Evolutionary conservation across 257 asterid species (phyloP).

Genomic region (Solanum sparsipilum): DNA sequence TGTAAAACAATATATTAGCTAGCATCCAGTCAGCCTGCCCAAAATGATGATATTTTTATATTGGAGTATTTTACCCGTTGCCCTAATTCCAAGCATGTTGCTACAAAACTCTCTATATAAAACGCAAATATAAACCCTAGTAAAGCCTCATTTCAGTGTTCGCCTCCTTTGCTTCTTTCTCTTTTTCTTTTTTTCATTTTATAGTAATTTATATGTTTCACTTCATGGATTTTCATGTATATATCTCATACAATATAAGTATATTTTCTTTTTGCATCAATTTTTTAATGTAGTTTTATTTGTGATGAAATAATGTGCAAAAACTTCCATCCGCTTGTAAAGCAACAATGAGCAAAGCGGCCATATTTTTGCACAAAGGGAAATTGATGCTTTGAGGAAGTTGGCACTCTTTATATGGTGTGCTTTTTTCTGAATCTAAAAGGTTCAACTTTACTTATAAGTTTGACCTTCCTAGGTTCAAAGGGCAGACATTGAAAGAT

Average conservation of each 20-base stretch:
- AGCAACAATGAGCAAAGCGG: constrained; percentile 6
- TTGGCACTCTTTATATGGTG: not conserved
- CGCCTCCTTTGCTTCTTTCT: not conserved
- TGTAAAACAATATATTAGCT: not conserved
- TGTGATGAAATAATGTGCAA: not conserved
- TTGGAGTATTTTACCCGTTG: not conserved
- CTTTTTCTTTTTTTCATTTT: not conserved
- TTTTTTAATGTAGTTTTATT: not conserved
- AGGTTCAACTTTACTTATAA: not conserved
- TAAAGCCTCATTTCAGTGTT: not conserved
- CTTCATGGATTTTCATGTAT: not conserved
- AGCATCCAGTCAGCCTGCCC: not conserved
- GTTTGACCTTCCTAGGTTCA: not conserved
- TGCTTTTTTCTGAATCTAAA: not conserved
- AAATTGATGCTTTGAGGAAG: not conserved
- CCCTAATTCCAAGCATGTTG: not conserved
- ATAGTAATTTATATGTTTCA: not conserved
- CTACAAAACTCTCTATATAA: not conserved
- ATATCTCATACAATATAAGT: not conserved
- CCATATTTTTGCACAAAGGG: constrained; percentile 3
- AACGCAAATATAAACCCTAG: not conserved
- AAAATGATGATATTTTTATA: not conserved
- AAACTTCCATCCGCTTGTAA: constrained; percentile 13
- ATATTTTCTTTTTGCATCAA: not conserved
- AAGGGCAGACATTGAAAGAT: not conserved